These are phyloP conservation scores for Termitomyces sp. DNA, from an alignment of 768 basidiomycete genomes.

Conservation along the genomic window DNA sequence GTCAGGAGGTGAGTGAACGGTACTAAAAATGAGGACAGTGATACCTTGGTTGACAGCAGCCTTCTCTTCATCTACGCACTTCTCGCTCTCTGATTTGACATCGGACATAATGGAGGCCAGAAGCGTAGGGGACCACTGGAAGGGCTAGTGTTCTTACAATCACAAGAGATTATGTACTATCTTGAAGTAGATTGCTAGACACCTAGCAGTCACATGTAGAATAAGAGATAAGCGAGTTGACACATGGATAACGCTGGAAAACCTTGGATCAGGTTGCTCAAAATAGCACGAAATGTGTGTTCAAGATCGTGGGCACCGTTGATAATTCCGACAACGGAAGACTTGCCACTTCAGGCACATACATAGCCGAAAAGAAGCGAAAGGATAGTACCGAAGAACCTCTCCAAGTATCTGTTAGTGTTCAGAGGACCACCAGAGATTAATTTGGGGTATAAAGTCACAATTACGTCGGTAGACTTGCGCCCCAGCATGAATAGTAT, in stretches of 20 bases:
- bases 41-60: constrained; percentile 14
- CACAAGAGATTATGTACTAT: constrained; percentile 10
- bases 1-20: neutral
- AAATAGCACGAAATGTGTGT: neutral
- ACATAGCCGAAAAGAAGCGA: neutral
- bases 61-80: constrained; percentile 17
- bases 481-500: too few species aligned
- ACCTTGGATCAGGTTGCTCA: neutral
- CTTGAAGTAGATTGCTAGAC: constrained; percentile 25
- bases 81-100: constrained; percentile 31
- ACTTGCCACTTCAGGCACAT: neutral
- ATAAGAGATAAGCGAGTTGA: constrained; percentile 10
- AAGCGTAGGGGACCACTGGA: constrained; percentile 19
- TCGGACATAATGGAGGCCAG: constrained; percentile 31
- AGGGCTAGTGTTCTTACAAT: neutral
- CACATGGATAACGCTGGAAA: constrained; percentile 2
- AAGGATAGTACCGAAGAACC: neutral
- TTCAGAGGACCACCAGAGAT: too few species aligned
- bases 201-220: constrained; percentile 19
- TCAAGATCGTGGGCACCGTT: constrained; percentile 9
- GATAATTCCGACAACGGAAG: neutral
- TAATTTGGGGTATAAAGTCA: too few species aligned
- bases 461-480: too few species aligned
- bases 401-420: too few species aligned
- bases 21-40: neutral